Base-by-base conservation (phyloP, 2,329 filamentous ascomycete species). In the Dactylellina haptotyla region DNA sequence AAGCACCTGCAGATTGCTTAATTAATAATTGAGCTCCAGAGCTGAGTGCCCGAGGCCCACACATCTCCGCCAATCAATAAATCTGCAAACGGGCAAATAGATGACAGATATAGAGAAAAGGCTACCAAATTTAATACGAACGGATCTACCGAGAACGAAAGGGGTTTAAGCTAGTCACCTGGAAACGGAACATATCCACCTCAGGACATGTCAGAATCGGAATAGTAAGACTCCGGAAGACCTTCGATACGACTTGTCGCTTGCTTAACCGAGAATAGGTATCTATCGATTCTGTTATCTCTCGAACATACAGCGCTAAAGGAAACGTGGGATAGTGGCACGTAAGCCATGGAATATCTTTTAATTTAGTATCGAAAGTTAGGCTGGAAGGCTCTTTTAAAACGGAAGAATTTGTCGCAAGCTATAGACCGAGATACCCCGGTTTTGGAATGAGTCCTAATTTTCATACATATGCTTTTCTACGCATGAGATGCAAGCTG, bases 271-370 rank as follows among this genome's bases (percentile, higher is more conserved):
- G 18, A 41, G 18, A 4, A 16, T 12, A 5, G 12, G 14, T n/a
- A 12, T 48, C 26, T n/a, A n/a, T n/a, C n/a, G n/a, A n/a, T n/a
- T n/a, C n/a, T n/a, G n/a, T n/a, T n/a, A n/a, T n/a, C n/a, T n/a
- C n/a, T n/a, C n/a, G 30, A 23, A 16, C 9, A 41, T 32, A 5
- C 5, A 66, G 62, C 62, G 62, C 62, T 58, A 48, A 58, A n/a
- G 50, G 62, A 66, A 66, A 66, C 62, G 20, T 34, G 6, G 26
- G 10, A 23, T 26, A 46, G 34, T 30, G 46, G 34, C 50, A 14
- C 56, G 39, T 56, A 46, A 23, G 23, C 2, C 18, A 45, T 16
- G 5, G n/a, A n/a, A n/a, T 20, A 9, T 45, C 10, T 45, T 12
- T 16, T 12, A 20, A 4, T 45, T 20, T 18, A 20, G 41, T 20